These are phyloP conservation scores for Pichia scutulata DNA, from an alignment of 805 yeast genomes.

Conservation along the genomic window DNA sequence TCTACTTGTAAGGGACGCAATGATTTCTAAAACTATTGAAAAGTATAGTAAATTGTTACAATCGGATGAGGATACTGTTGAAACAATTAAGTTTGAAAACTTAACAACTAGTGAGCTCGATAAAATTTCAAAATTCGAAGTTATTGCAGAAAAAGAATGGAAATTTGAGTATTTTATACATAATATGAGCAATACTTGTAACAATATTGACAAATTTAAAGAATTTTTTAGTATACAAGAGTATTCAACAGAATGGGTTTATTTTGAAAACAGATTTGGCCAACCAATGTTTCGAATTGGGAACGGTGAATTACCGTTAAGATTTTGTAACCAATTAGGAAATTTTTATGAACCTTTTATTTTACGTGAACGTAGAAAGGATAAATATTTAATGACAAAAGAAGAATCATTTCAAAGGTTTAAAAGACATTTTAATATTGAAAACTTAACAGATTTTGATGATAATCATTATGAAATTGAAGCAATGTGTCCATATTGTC, in stretches of 20 bases:
- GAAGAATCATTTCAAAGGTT: neutral
- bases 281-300: conserved; percentile 1
- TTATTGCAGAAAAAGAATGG: neutral
- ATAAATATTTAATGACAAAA: neutral
- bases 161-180: neutral
- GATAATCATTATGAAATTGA: conserved; percentile 15
- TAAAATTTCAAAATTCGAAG: neutral
- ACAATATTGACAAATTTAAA: neutral
- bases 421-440: neutral
- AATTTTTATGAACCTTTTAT: conserved; percentile 14
- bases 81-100: neutral
- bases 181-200: neutral
- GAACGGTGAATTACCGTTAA: neutral
- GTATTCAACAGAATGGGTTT: conserved; percentile 1
- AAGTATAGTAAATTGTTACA: neutral
- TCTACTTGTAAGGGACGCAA: neutral
- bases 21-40: neutral
- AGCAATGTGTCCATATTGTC: conserved; percentile 26
- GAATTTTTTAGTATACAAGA: neutral
- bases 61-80: neutral
- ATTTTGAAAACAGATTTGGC: conserved; percentile 1
- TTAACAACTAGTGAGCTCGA: neutral
- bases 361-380: conserved; percentile 13
- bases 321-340: conserved; percentile 3
- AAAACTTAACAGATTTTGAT: conserved; percentile 9